Evolutionary conservation across 2,329 filamentous ascomycete genomes (phyloP).

Genomic region (Cytospora schulzeri): DNA sequence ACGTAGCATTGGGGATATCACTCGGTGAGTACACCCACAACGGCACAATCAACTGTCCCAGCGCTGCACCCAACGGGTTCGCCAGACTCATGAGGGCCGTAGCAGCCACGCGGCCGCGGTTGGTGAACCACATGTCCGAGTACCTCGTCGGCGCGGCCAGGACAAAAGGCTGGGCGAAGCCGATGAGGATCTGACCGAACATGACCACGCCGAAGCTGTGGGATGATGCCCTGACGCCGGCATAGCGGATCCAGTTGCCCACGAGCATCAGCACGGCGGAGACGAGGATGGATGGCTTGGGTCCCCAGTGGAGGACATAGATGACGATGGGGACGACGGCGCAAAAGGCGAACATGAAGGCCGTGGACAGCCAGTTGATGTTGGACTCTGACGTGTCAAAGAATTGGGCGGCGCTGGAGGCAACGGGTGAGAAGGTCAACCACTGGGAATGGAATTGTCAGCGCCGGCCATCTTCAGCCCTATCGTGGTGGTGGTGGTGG

Average conservation of each 20-base stretch:
- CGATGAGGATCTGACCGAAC: constrained; percentile 89
- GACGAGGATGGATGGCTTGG: constrained; percentile 74
- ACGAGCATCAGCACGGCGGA: constrained; percentile 73
- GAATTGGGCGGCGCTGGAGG: constrained; percentile 71
- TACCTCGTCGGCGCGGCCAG: constrained; percentile 87
- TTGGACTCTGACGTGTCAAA: constrained; percentile 73
- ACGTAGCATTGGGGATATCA: constrained; percentile 78
- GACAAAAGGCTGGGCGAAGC: constrained; percentile 89
- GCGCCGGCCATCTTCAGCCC: background rate
- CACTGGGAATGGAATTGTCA: constrained; percentile 58
- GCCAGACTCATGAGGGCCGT: constrained; percentile 84
- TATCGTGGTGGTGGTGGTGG: too few species aligned
- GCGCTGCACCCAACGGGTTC: constrained; percentile 85
- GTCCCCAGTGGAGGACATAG: constrained; percentile 76
- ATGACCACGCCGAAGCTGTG: constrained; percentile 77
- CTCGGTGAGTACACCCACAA: constrained; percentile 65
- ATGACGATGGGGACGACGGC: constrained; percentile 72
- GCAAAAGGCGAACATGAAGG: constrained; percentile 83
- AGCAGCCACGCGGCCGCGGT: constrained; percentile 78
- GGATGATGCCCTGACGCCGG: constrained; percentile 57
- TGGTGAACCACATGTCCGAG: constrained; percentile 93
- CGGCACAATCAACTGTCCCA: constrained; percentile 85
- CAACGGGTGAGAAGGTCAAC: constrained; percentile 88
- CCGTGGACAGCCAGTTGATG: constrained; percentile 92
- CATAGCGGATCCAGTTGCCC: constrained; percentile 92